Conservation (phyloP, 2,329 filamentous ascomycete species). For the Aspergillus sp. region DNA sequence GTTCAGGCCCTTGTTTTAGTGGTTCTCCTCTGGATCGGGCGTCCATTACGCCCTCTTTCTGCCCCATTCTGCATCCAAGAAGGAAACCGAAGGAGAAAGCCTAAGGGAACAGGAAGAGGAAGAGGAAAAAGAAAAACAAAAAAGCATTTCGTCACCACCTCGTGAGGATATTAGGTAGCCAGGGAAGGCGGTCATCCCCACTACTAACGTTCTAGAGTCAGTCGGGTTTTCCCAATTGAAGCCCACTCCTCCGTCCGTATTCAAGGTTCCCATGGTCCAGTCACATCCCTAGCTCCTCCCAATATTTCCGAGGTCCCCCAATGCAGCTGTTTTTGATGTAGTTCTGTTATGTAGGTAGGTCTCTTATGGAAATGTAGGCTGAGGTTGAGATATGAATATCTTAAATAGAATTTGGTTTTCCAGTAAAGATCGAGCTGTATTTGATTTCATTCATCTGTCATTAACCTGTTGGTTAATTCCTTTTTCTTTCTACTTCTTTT, state of each 20-base stretch:
- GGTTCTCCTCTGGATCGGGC: background rate
- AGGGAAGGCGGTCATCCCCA: background rate
- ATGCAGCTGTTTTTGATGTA: background rate
- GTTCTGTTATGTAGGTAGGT: too few relatives aligned
- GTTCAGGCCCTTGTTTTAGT: constrained; percentile 8
- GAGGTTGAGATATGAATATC: too few relatives aligned
- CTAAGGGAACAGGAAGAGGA: too few relatives aligned
- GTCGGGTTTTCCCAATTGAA: background rate
- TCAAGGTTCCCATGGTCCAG: background rate
- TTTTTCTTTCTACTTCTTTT: background rate
- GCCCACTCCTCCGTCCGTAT: background rate
- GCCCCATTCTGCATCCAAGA: background rate
- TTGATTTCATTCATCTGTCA: background rate
- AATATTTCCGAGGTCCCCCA: background rate
- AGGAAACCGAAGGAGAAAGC: background rate
- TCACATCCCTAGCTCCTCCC: background rate
- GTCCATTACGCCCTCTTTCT: background rate
- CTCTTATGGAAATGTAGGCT: too few relatives aligned
- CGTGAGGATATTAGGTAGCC: background rate
- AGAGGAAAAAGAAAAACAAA: background rate
- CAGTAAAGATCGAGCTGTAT: background rate
- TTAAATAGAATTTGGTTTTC: too few relatives aligned
- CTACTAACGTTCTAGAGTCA: constrained; percentile 3
- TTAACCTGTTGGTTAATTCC: background rate
- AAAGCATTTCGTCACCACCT: constrained; percentile 2